These are phyloP conservation scores for Cryptococcus depauperatus DNA, from an alignment of 1,284 basidiomycete species.

Conservation along the genomic window DNA sequence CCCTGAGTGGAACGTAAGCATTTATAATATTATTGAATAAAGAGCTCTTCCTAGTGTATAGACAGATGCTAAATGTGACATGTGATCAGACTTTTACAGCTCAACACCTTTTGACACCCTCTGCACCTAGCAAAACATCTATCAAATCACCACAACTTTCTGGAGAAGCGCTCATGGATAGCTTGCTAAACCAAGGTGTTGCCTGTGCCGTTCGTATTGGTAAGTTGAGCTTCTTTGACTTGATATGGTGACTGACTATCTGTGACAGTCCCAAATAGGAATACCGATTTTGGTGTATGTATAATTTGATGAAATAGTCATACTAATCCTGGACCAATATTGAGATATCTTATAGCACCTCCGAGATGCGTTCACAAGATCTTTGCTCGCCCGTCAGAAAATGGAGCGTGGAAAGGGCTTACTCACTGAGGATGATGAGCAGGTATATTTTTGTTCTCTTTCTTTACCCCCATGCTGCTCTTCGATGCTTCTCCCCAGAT, in stretches of 20 bases:
- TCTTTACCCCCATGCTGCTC: background rate
- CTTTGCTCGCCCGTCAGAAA: constrained; percentile 48
- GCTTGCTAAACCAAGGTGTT: constrained; percentile 28
- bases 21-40: background rate
- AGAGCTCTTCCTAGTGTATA: background rate
- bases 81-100: constrained; percentile 19
- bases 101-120: constrained; percentile 21
- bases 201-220: constrained; percentile 43
- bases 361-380: constrained; percentile 50
- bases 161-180: constrained; percentile 35
- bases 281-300: constrained; percentile 47
- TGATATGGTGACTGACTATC: background rate
- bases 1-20: constrained; percentile 30
- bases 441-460: constrained; percentile 14
- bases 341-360: constrained; percentile 39
- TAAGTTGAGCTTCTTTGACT: constrained; percentile 14
- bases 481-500: too few species aligned
- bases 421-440: constrained; percentile 31
- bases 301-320: too few species aligned
- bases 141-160: constrained; percentile 16
- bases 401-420: constrained; percentile 27
- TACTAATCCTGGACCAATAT: background rate
- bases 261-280: constrained; percentile 47
- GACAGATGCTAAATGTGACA: background rate
- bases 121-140: constrained; percentile 3